Evolutionary conservation across 1,284 basidiomycete genomes (phyloP).

Genomic region (Schizopora paradoxa): DNA sequence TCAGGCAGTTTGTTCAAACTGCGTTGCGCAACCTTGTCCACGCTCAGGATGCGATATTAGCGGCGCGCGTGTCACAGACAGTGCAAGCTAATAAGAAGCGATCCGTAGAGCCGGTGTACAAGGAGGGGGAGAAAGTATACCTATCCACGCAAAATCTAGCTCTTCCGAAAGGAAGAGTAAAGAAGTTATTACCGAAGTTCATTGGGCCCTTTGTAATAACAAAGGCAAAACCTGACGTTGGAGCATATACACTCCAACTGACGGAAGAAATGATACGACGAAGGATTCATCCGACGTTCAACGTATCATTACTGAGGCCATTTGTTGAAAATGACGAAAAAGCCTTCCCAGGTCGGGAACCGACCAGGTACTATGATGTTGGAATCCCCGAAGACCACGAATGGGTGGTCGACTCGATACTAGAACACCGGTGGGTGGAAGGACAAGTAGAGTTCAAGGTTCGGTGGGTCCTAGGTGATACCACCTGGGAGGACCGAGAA

Average conservation of each 20-base stretch:
- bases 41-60: slow-evolving; percentile 27
- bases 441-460: too few relatives aligned
- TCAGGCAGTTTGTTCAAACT: slow-evolving; percentile 20
- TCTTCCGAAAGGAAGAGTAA: slow-evolving; percentile 28
- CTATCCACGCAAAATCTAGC: slow-evolving; percentile 32
- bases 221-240: slow-evolving; percentile 14
- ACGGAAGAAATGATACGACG: slow-evolving; percentile 21
- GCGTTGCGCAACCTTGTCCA: slow-evolving; percentile 18
- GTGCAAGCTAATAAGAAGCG: slow-evolving; percentile 26
- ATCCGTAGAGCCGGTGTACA: slow-evolving; percentile 14
- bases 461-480: too few relatives aligned
- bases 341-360: slow-evolving; percentile 25
- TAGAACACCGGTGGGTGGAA: slow-evolving; percentile 20
- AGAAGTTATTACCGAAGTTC: slow-evolving; percentile 30
- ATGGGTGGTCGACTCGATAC: slow-evolving; percentile 22
- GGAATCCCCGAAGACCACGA: slow-evolving; percentile 21
- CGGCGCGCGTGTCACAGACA: slow-evolving; percentile 19
- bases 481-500: too few relatives aligned
- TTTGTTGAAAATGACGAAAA: slow-evolving; percentile 25
- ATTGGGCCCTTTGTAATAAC: slow-evolving; percentile 30
- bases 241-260: slow-evolving; percentile 26
- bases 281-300: slow-evolving; percentile 26
- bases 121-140: slow-evolving; percentile 27
- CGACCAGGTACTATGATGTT: slow-evolving; percentile 24
- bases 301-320: slow-evolving; percentile 22